Base-by-base conservation (phyloP, 108 stramenopile species). In the Poteriospumella lacustris region DNA sequence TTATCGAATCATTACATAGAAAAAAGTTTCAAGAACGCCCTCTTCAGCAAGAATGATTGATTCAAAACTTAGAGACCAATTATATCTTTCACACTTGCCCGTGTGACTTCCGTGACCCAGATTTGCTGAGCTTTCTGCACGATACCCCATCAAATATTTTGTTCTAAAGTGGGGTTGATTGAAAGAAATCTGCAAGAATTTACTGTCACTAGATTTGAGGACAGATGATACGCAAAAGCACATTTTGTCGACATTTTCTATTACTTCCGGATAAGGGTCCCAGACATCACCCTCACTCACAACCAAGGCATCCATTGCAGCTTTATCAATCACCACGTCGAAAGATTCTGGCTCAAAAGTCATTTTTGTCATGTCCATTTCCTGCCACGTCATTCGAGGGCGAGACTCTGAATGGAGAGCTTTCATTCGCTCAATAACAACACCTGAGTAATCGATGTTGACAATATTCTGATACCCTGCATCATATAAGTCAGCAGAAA, bases 261-360 rank as follows among this genome's bases (percentile, higher is more conserved):
- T 59, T 19, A 76, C 76, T 2, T 52, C 28, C 26, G 40, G 9
- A 9, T 56, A 34, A 2, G 87, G 87, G 56, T 88, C 68, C 90
- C 90, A 91, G 15, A 87, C 85, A 68, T 89, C 88, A 0, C 89
- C 88, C 67, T 89, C 87, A 24, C 80, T 83, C 2, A 86, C 81
- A 1, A 89, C 58, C 1, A 91, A 42, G 9, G 90, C 90, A 68
- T 91, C 90, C 89, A 87, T 87, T 33, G 89, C 88, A 1, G 90
- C 90, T 87, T 91, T 91, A 84, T 91, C 90, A 9, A 91, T 31
- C 19, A 91, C 87, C 15, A 87, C 82, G 68, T 91, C 90, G 44
- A 90, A 85, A 28, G 56, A 52, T 1, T 28, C 84, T 12, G 85
- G 79, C n/a, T 43, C 39, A 52, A 82, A 79, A 12, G 43, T 31